These are phyloP conservation scores for Cryptomeria japonica DNA, from an alignment of 75 land plant species.

Conservation along the genomic window DNA sequence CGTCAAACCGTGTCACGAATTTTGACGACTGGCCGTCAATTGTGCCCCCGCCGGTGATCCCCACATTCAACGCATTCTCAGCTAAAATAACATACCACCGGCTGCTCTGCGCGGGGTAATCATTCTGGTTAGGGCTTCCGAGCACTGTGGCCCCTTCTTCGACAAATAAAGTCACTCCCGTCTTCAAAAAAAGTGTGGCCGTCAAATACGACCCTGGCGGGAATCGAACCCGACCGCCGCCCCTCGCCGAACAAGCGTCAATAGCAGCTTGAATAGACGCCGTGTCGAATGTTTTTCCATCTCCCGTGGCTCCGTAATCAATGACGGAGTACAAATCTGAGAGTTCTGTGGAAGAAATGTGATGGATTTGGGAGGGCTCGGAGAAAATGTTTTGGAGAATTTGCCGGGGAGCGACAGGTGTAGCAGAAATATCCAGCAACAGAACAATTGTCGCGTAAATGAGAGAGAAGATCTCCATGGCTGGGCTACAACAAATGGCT, in stretches of 20 bases:
- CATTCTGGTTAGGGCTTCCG: slow-evolving; percentile 59
- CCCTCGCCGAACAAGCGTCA: slow-evolving; percentile 49
- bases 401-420: neutral
- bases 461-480: neutral
- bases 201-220: slow-evolving; percentile 73
- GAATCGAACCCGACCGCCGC: slow-evolving; percentile 42
- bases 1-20: slow-evolving; percentile 57
- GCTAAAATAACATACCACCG: slow-evolving; percentile 87
- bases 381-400: neutral
- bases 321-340: slow-evolving; percentile 16
- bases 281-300: slow-evolving; percentile 75
- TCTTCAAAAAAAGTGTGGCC: slow-evolving; percentile 58
- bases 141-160: slow-evolving; percentile 50
- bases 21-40: slow-evolving; percentile 69
- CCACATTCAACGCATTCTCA: slow-evolving; percentile 69
- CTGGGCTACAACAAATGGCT: neutral
- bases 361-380: neutral
- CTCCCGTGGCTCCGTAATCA: slow-evolving; percentile 73
- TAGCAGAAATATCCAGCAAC: neutral
- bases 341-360: neutral
- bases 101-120: slow-evolving; percentile 50
- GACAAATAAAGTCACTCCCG: slow-evolving; percentile 54
- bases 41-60: slow-evolving; percentile 75
- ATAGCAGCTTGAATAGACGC: slow-evolving; percentile 74
- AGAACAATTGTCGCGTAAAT: neutral